Base-by-base conservation (phyloP, 2,329 filamentous ascomycete species). In the Colletotrichum melonis region DNA sequence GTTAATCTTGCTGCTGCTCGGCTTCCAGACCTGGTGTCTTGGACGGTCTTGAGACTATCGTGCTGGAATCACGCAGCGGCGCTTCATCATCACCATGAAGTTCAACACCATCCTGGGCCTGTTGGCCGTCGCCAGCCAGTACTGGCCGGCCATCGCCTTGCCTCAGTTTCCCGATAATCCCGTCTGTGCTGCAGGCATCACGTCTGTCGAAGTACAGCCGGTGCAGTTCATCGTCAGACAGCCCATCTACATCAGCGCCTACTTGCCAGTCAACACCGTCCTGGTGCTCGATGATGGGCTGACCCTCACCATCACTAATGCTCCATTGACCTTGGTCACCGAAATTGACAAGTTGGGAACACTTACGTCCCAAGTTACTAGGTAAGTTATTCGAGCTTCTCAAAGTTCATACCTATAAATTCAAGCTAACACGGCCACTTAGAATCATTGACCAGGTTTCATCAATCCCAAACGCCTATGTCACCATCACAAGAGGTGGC, bases 201-300 rank as follows among this genome's bases (percentile, higher is more conserved):
- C 72, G 4, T 74, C 69, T 19, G 72, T 74, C 28, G 72, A 74
- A 38, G 69, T 74, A 9, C 72, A 74, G 46, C 72, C 72, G 57
- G 72, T 74, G 14, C 57, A 74, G 63, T 63, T 74, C 32, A 55
- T 74, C 52, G 57, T 72, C 35, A 64, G 63, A 46, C 72, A 70
- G 32, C 72, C 72, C 35, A 74, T 74, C 57, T 74, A 68, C 69
- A 72, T 74, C 69, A 74, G 72, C 69, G 72, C 68, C 5, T 74
- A 63, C 32, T 24, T 74, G 12, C 72, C 72, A 5, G 63, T 46
- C 42, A 74, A 74, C 35, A 74, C 72, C 4, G 63, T 64, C 22
- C 30, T 74, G 38, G 63, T 74, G 8, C 69, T 74, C 5, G 72
- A 72, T 19, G 69, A 72, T 46, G 72, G 69, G 32, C 58, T 74